phyloP scores from a whole-genome alignment of 495 filamentous ascomycete species.

The Penicillium turbatum region DNA sequence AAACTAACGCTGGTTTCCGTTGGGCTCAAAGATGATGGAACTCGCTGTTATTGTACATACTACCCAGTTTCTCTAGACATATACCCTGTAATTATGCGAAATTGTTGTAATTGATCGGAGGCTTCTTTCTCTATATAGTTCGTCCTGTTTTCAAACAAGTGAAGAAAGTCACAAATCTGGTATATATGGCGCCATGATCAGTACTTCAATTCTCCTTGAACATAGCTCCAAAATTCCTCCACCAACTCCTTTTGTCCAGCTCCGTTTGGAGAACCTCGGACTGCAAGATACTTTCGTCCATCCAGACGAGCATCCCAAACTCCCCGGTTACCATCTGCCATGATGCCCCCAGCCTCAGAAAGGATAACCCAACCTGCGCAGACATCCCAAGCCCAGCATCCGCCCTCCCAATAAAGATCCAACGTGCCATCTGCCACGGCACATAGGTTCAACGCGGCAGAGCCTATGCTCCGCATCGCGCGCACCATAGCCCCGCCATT shows the following conservation, averaged over 20 bases:
- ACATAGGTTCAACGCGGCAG: conserved; percentile 80
- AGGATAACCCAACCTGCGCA: conserved; percentile 88
- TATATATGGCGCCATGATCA: too few relatives aligned
- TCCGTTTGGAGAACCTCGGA: conserved; percentile 54
- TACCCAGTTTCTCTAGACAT: not conserved
- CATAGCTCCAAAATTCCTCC: conserved; percentile 71
- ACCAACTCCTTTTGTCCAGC: conserved; percentile 70
- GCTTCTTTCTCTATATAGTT: too few relatives aligned
- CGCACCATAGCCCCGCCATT: conserved; percentile 84
- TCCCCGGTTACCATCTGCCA: conserved; percentile 74
- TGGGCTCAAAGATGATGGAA: not conserved
- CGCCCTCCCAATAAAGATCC: conserved; percentile 90
- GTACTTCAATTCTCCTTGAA: conserved; percentile 35
- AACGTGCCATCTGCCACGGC: conserved; percentile 72
- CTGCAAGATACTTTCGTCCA: conserved; percentile 71
- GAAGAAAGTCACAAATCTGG: too few relatives aligned
- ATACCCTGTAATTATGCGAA: conserved; percentile 13
- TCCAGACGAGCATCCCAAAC: conserved; percentile 73
- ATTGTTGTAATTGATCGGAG: not conserved
- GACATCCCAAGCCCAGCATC: conserved; percentile 94
- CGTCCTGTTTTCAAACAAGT: too few relatives aligned
- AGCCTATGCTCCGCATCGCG: conserved; percentile 66
- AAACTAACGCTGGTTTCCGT: conserved; percentile 21
- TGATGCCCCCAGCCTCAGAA: conserved; percentile 74
- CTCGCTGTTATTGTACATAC: conserved; percentile 17